Base-by-base conservation (phyloP, 176 grass and related monocot species). In the Avena insularis region DNA sequence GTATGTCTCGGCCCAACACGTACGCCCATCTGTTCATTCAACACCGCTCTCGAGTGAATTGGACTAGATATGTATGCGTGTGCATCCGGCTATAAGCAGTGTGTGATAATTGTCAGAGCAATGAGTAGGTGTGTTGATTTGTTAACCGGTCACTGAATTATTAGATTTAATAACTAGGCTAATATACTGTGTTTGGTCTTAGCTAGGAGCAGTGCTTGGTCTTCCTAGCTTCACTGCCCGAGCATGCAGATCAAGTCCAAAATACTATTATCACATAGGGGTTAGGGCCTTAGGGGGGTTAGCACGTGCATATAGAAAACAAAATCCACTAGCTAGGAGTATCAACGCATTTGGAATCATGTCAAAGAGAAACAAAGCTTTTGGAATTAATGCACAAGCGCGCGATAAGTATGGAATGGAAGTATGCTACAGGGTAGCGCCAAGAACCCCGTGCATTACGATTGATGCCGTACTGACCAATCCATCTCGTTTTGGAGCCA, bases 401-500 rank as follows among this genome's bases (percentile, higher is more conserved):
- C 9, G 43, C 58, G 25, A 82, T 71, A 21, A 78, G 31, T 56
- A 4, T 68, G 71, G 38, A 81, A 4, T 68, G 71, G 38, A 81
- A 4, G 3, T 70, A 59, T 59, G 6, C 29, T 65, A 4, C 3
- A 35, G 33, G 33, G 33, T 64, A 4, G 48, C 9, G 75, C 75
- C 83, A 91, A 89, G 59, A 83, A 65, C 66, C 79, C 77, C 64
- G 68, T 62, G 56, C 12, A 62, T 85, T 85, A 70, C 68, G 70
- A 81, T 65, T n/a, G 58, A 85, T 91, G 90, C 86, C 90, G 82
- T 91, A 77, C 85, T 88, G 86, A 88, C 82, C 82, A 85, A 85
- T 88, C 62, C 62, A 82, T 46, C 38, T 33, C 9, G 19, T 15
- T 88, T 91, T 85, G 82, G 71, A 71, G 45, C n/a, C 35, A 88